These are phyloP conservation scores for Cucurbitaria berberidis DNA, from an alignment of 2,329 filamentous ascomycete genomes.

Conservation along the genomic window DNA sequence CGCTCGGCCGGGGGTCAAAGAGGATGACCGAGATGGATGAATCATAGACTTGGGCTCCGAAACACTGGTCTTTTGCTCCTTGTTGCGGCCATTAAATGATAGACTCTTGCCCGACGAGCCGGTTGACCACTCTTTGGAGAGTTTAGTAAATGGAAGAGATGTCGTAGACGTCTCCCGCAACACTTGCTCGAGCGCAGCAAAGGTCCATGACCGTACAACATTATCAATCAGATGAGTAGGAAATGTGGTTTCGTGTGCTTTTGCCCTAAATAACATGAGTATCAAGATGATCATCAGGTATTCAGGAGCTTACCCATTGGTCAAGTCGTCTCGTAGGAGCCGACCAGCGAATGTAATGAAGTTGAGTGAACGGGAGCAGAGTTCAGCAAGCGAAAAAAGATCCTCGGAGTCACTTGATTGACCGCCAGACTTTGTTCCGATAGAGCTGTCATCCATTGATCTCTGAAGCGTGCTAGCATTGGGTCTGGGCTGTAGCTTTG, in stretches of 20 bases:
- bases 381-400: conserved; percentile 79
- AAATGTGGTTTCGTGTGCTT: conserved; percentile 30
- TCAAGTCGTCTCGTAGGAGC: conserved; percentile 79
- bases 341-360: conserved; percentile 84
- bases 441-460: conserved; percentile 40
- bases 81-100: conserved; percentile 54
- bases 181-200: conserved; percentile 76
- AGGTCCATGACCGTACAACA: conserved; percentile 78
- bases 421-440: conserved; percentile 32
- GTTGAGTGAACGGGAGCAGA: conserved; percentile 80
- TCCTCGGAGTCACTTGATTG: conserved; percentile 70
- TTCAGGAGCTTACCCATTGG: conserved; percentile 60
- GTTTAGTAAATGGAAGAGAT: conserved; percentile 66
- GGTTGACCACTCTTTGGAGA: conserved; percentile 27
- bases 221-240: conserved; percentile 69
- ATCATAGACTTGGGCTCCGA: conserved; percentile 74
- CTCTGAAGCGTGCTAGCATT: conserved; percentile 31
- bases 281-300: not conserved
- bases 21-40: conserved; percentile 70
- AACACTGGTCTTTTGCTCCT: conserved; percentile 68
- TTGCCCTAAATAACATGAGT: conserved; percentile 40
- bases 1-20: conserved; percentile 55
- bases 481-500: conserved; percentile 42
- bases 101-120: conserved; percentile 55
- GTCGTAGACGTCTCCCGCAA: conserved; percentile 76